Evolutionary conservation across 768 basidiomycete species (phyloP).

Genomic region (Agaricus blazei): DNA sequence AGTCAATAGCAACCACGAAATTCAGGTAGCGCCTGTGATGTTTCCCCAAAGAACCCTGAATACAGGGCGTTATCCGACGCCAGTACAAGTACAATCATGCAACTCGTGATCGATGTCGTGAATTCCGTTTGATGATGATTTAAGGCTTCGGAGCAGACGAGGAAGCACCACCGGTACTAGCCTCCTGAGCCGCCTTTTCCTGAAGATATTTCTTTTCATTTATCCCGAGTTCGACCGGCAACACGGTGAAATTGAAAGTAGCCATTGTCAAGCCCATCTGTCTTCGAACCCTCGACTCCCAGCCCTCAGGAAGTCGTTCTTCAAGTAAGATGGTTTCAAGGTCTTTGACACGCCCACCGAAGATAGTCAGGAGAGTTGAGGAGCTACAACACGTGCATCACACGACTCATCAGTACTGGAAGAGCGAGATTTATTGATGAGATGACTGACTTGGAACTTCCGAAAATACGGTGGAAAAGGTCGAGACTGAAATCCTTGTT

Average conservation of each 20-base stretch:
- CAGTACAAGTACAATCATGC: not conserved
- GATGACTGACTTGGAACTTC: slow-evolving; percentile 55
- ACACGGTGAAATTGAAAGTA: slow-evolving; percentile 41
- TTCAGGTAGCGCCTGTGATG: too few species aligned
- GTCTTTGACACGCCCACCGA: slow-evolving; percentile 53
- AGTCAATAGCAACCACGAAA: not conserved
- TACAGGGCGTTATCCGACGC: too few species aligned
- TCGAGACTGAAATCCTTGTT: slow-evolving; percentile 56
- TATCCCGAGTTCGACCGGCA: slow-evolving; percentile 29
- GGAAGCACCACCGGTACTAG: not conserved
- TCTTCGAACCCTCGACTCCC: slow-evolving; percentile 50
- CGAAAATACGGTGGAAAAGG: slow-evolving; percentile 54
- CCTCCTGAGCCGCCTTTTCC: slow-evolving; percentile 3
- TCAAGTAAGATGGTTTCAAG: slow-evolving; percentile 48
- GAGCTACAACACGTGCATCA: slow-evolving; percentile 31
- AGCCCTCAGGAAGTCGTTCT: slow-evolving; percentile 59
- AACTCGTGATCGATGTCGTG: not conserved
- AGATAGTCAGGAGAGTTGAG: slow-evolving; percentile 44
- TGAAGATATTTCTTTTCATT: slow-evolving; percentile 23
- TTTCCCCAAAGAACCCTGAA: too few species aligned
- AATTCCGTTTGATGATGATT: not conserved
- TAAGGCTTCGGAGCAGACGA: not conserved
- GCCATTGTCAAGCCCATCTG: slow-evolving; percentile 50
- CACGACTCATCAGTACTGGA: too few species aligned
- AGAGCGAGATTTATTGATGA: not conserved